Evolutionary conservation across 2,329 filamentous ascomycete species (phyloP), one percentile per base, ranked within the genome.

Genomic region (Tolypocladium inflatum): DNA sequence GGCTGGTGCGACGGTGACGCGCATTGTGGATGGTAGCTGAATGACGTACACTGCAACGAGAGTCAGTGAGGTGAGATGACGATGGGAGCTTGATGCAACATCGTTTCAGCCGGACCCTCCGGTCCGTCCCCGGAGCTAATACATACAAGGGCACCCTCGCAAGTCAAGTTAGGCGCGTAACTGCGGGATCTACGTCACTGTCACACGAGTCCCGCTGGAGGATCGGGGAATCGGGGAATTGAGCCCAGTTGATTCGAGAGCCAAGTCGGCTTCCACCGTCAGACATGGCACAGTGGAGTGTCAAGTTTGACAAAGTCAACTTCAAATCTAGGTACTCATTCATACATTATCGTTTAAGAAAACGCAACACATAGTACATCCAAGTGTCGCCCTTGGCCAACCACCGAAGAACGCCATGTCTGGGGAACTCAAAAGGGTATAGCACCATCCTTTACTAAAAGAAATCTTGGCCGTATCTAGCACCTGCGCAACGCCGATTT

Each of bases 1-100:
- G 0, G 71, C 72, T 0, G 72, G 70, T 17, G 65, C 63, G 56
- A 74, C 60, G n/a, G 64, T 63, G 63, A 70, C 58, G 17, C 62
- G 64, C 67, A 69, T 66, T 4, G 35, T 26, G 33, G 33, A 10
- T n/a, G 21, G 26, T 4, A 50, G 30, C 39, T 43, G 30, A 45
- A 56, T 53, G 35, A 7, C 33, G 15, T 48, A n/a, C 26, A 35
- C 6, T 50, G 45, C 26, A 42, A 43, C 21, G 50, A 41, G 54
- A 43, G 43, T 35, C 35, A n/a, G n/a, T 35, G 35, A 35, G 35
- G 35, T 11, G 35, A 35, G 35, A 35, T 39, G 38, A 4, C 38
- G 38, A 39, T 39, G 38, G 38, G 6, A 8, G 38, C 38, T 39
- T 39, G 38, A 39, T 35, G 35, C 35, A 35, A 11, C 35, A 11